These are phyloP conservation scores for Penicillium maclennaniae DNA, from an alignment of 495 filamentous ascomycete genomes.

Conservation along the genomic window DNA sequence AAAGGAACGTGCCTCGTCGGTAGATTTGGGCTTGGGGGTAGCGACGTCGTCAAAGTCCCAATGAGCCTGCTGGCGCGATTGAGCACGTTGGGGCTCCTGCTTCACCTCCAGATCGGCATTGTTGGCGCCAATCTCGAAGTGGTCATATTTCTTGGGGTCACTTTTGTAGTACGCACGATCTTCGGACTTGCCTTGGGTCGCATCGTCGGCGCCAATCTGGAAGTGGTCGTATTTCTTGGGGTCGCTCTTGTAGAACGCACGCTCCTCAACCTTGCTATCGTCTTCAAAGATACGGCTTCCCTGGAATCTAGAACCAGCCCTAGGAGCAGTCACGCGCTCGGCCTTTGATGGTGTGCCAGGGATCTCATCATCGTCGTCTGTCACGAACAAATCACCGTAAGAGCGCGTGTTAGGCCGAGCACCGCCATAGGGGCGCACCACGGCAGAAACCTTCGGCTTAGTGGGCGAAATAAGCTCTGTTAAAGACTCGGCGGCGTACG, in stretches of 20 bases:
- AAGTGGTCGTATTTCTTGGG: constrained; percentile 83
- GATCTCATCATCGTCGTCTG: constrained; percentile 35
- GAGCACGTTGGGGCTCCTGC: constrained; percentile 35
- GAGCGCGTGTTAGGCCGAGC: constrained; percentile 61
- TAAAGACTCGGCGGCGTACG: constrained; percentile 23
- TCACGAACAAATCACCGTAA: constrained; percentile 60
- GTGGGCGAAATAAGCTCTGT: constrained; percentile 24
- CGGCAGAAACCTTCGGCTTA: constrained; percentile 16
- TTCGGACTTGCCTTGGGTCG: not conserved
- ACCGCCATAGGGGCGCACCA: constrained; percentile 41
- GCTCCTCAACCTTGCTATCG: constrained; percentile 34
- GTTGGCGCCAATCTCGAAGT: constrained; percentile 81
- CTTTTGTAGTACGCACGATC: constrained; percentile 37
- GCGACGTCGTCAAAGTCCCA: constrained; percentile 87
- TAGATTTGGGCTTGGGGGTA: constrained; percentile 58
- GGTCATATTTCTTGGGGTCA: constrained; percentile 72
- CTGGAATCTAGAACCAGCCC: constrained; percentile 59
- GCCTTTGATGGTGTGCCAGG: constrained; percentile 48
- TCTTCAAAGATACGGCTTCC: constrained; percentile 63
- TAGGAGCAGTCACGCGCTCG: constrained; percentile 39
- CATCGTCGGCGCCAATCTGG: constrained; percentile 66
- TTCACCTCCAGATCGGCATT: constrained; percentile 35
- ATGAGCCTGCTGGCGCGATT: constrained; percentile 61
- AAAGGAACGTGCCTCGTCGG: constrained; percentile 64
- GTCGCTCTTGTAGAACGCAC: constrained; percentile 48